Percentiles rank a stretch among this genome's conserved stretches.
Conservation (phyloP, 352 stramenopile species). For the Elongisporangium prolatum region DNA sequence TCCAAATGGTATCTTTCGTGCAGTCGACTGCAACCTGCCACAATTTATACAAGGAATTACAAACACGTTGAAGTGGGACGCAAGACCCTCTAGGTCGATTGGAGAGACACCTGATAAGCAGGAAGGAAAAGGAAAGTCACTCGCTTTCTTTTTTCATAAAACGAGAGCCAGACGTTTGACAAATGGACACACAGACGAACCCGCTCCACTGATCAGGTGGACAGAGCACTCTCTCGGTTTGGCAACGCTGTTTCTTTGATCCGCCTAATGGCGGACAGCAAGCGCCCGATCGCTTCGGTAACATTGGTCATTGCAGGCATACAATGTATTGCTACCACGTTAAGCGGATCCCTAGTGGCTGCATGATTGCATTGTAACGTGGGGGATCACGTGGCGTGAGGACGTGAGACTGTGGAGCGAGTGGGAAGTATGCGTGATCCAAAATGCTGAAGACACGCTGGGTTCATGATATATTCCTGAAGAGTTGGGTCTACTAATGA, state of each 20-base stretch:
- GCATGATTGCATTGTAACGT: too few species aligned
- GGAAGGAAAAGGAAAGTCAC: neutral
- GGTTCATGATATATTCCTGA: neutral
- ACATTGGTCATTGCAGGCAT: neutral
- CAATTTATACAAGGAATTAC: neutral
- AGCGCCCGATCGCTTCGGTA: neutral
- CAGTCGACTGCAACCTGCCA: neutral
- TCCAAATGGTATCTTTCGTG: neutral
- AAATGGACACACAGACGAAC: neutral
- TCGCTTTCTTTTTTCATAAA: neutral
- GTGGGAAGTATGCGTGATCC: neutral
- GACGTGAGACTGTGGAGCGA: neutral
- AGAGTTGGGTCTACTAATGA: constrained; percentile 7
- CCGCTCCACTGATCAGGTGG: neutral
- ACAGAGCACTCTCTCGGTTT: neutral
- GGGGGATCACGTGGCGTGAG: too few species aligned
- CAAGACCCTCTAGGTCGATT: neutral
- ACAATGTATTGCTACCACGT: neutral
- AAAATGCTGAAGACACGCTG: neutral
- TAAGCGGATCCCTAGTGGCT: too few species aligned
- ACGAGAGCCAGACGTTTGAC: neutral
- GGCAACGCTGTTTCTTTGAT: neutral
- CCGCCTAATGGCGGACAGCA: neutral
- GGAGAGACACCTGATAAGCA: neutral
- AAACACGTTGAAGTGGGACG: neutral